Evolutionary conservation across 345 rosid species (phyloP).

Genomic region (Eucalyptus dawsonii): DNA sequence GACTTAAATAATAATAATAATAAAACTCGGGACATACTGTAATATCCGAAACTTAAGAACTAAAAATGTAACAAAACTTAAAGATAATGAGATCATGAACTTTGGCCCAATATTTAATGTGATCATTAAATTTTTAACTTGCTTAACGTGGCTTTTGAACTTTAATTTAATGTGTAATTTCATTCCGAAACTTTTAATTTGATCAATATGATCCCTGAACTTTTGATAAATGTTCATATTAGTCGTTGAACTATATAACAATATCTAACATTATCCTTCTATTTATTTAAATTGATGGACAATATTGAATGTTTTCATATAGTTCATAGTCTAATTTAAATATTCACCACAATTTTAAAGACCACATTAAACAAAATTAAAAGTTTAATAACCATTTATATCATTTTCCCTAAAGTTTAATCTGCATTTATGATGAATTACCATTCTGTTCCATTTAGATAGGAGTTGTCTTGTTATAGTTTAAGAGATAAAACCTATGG

Average conservation of each 20-base stretch:
- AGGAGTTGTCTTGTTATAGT: neutral
- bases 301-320: neutral
- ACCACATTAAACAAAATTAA: too few species aligned
- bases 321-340: too few species aligned
- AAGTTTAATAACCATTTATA: neutral
- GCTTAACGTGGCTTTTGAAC: too few species aligned
- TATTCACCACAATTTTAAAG: too few species aligned
- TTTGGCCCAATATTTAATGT: too few species aligned
- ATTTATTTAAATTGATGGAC: neutral
- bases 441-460: neutral
- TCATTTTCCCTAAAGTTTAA: neutral
- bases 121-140: too few species aligned
- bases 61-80: neutral
- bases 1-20: neutral
- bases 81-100: too few species aligned
- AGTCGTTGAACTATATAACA: too few species aligned
- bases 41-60: neutral
- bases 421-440: neutral
- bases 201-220: accelerated
- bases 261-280: neutral
- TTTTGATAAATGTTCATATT: neutral
- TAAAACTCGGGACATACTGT: too few species aligned
- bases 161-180: too few species aligned
- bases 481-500: neutral
- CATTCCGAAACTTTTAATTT: too few species aligned